A percentile compares a stretch with the other conserved stretches of the same genome.
Evolutionary conservation across 306 rosid genomes (phyloP).

Genomic region (Cucurbita maxima): DNA sequence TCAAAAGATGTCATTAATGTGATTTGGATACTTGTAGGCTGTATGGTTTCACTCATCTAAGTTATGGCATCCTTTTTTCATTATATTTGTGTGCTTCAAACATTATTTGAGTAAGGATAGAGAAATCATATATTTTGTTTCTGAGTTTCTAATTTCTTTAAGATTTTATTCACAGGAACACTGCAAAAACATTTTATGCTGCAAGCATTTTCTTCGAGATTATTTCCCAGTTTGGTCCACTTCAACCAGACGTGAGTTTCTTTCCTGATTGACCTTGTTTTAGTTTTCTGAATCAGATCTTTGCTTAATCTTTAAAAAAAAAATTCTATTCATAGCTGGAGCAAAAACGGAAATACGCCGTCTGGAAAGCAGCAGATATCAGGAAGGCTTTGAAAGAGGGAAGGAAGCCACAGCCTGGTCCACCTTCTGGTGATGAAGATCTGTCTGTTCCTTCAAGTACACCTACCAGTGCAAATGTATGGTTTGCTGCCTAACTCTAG

Average conservation of each 20-base stretch:
- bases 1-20: not conserved
- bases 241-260: slow-evolving; percentile 82
- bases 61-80: not conserved
- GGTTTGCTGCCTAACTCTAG: slow-evolving; percentile 13
- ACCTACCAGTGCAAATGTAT: slow-evolving; percentile 45
- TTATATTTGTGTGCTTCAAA: not conserved
- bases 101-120: not conserved
- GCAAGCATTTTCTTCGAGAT: slow-evolving; percentile 98
- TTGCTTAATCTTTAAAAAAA: not conserved
- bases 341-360: slow-evolving; percentile 96
- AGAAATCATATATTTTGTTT: not conserved
- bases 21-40: not conserved
- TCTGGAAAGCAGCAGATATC: slow-evolving; percentile 99
- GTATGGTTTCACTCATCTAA: not conserved
- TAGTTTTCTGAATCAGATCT: not conserved
- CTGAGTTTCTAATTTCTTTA: not conserved
- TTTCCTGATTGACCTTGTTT: slow-evolving; percentile 1
- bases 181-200: slow-evolving; percentile 98
- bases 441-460: slow-evolving; percentile 39
- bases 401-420: slow-evolving; percentile 72
- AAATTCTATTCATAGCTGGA: slow-evolving; percentile 56
- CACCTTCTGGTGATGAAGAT: slow-evolving; percentile 84
- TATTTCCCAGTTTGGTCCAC: slow-evolving; percentile 67
- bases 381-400: slow-evolving; percentile 98
- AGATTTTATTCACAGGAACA: slow-evolving; percentile 40